Base-by-base conservation (phyloP, 1,284 basidiomycete genomes). In the Polyporus tsugae region DNA sequence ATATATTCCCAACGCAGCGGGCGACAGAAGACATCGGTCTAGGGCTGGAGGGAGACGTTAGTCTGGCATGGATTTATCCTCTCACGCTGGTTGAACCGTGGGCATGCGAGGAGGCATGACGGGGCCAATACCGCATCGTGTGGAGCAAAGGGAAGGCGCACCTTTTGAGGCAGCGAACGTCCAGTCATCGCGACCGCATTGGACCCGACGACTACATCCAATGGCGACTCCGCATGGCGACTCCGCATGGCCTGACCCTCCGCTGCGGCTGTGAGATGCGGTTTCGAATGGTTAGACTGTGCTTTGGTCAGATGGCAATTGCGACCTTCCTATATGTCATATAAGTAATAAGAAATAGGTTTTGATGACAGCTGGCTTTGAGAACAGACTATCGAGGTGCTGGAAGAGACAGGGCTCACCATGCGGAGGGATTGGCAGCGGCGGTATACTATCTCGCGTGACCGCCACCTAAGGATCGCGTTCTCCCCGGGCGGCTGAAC, bases 51-150 rank as follows among this genome's bases (percentile, higher is more conserved):
- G 55, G 52, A 41, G 49, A 60, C 62, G 36, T 44, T 62, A 38
- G 59, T 64, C 67, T 58, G 53, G 61, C 53, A 64, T 60, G 60
- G 60, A 10, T 3, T 60, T 35, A 35, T 42, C 38, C 63, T 72
- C 71, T 60, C 71, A 72, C 71, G 65, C 60, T 29, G 46, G 52
- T 44, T 36, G 7, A n/a, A 44, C 60, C 71, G 71, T 72, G 71
- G 66, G 67, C 63, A 67, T 36, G 17, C 9, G 22, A 41, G 39
- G 44, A 57, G 62, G 58, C 36, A 33, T 55, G 22, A 9, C 66
- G 66, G 66, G 10, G 19, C 52, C 49, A 61, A n/a, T 67, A 64
- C 25, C 38, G 33, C 36, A 41, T 65, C 69, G 68, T 72, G 69
- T 66, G 71, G 64, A 57, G 52, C 13, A 25, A 41, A 46, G n/a